Base-by-base conservation (phyloP, 2,329 filamentous ascomycete species). In the Ophioceras dolichostomum region DNA sequence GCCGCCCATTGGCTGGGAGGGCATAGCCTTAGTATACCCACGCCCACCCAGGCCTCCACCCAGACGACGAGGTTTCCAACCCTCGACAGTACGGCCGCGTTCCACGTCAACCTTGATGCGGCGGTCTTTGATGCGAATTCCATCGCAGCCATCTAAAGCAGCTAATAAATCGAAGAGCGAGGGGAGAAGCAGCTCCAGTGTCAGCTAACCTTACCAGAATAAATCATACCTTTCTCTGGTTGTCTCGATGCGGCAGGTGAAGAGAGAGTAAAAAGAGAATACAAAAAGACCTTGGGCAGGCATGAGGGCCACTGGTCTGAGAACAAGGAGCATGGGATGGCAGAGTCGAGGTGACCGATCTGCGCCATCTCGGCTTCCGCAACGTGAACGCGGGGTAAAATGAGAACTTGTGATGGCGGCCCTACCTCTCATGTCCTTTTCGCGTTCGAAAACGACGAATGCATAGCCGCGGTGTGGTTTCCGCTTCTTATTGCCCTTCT, bases 351-450 rank as follows among this genome's bases (percentile, higher is more conserved):
- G n/a, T n/a, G n/a, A n/a, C n/a, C n/a, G n/a, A n/a, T n/a, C n/a
- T 26, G 34, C 24, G 18, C 26, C 34, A 36, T 29, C 24, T 26
- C 24, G 20, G 26, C 18, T 26, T 26, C 34, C 22, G 24, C 24
- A 24, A 36, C 14, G 24, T 19, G n/a, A n/a, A n/a, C n/a, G n/a
- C n/a, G n/a, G n/a, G n/a, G n/a, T n/a, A n/a, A n/a, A n/a, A n/a
- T n/a, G n/a, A n/a, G n/a, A n/a, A n/a, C n/a, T n/a, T n/a, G n/a
- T n/a, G 58, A 56, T 63, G 58, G 57, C 55, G 57, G 60, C 39
- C 28, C 76, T 93, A 95, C 88, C 87, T 86, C 93, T 93, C 88
- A 96, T 95, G 58, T 96, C 91, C 62, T 89, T 88, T 64, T 96
- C 91, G 58, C 85, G 81, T 62, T 96, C 89, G 56, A 89, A 98